Base-by-base conservation (phyloP, 1,284 basidiomycete genomes). In the Sporisorium scitamineum region DNA sequence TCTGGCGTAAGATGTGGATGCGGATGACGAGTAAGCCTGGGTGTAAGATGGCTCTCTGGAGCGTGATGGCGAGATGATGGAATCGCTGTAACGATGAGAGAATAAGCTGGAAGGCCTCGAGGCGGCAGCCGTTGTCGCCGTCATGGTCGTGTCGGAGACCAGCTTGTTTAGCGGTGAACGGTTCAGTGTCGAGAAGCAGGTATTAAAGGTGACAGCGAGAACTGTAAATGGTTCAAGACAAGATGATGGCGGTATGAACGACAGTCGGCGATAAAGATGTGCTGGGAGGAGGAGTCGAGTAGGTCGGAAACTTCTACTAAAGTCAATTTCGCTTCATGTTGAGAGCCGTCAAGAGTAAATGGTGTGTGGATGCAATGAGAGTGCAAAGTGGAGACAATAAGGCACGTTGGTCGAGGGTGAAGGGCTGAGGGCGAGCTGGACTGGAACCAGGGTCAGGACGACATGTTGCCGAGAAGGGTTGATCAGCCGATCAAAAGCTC, bases 41-140 rank as follows among this genome's bases (percentile, higher is more conserved):
- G 41, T 39, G 10, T 64, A 54, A 8, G 53, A 58, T 20, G 54
- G 55, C 9, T 65, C 58, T 32, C 29, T 27, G 10, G 55, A 47
- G 45, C 58, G 69, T 27, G 62, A n/a, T n/a, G 54, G 4, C 9
- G 62, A 41, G 34, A 65, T n/a, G 20, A 45, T 61, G 1, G 68
- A 50, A 16, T 58, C 47, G 24, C 50, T 61, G 18, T 61, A 70
- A 24, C 62, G 61, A 48, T 65, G 58, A 16, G 39, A 48, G 11
- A 54, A 41, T 14, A 61, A 47, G 44, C 47, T 45, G 51, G 69
- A n/a, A 11, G 61, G 52, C n/a, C 51, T 54, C 32, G 62, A 47
- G 10, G 59, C 42, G 11, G 59, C 29, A 34, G 59, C 51, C 11
- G 69, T 58, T 6, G 62, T 61, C 20, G 62, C 69, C 13, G 59